These are phyloP conservation scores for Lachnellula suecica DNA, from an alignment of 2,329 filamentous ascomycete genomes.

Conservation along the genomic window DNA sequence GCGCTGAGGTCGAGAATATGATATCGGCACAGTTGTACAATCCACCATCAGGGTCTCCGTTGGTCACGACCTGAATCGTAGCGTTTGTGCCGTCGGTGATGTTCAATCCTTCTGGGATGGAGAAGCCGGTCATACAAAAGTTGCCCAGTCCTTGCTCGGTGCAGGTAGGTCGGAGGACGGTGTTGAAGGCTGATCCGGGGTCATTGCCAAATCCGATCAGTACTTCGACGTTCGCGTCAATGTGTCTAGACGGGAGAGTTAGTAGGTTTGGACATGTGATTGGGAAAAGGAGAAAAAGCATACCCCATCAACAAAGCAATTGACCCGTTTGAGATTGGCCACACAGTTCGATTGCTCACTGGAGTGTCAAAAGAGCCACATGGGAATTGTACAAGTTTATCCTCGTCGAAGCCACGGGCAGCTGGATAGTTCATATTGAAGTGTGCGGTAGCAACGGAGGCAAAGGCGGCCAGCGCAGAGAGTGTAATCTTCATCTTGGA, in stretches of 20 bases:
- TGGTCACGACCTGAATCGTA: slow-evolving; percentile 69
- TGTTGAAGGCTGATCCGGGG: slow-evolving; percentile 26
- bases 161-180: slow-evolving; percentile 22
- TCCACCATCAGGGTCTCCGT: slow-evolving; percentile 57
- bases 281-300: not conserved
- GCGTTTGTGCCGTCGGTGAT: slow-evolving; percentile 61
- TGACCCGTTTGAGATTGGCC: slow-evolving; percentile 48
- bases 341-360: slow-evolving; percentile 43
- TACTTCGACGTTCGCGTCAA: slow-evolving; percentile 28
- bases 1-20: slow-evolving; percentile 56
- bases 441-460: slow-evolving; percentile 50
- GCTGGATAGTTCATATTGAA: slow-evolving; percentile 55
- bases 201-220: slow-evolving; percentile 24
- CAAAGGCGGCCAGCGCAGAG: slow-evolving; percentile 35
- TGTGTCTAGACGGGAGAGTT: slow-evolving; percentile 36
- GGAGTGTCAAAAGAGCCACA: slow-evolving; percentile 47
- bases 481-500: slow-evolving; percentile 24
- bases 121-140: slow-evolving; percentile 65
- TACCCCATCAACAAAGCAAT: slow-evolving; percentile 48
- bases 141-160: slow-evolving; percentile 41
- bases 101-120: slow-evolving; percentile 46
- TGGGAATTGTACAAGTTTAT: slow-evolving; percentile 39
- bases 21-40: slow-evolving; percentile 79
- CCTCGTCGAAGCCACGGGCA: slow-evolving; percentile 44
- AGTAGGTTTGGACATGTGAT: not conserved